phyloP scores from a whole-genome alignment of 2,329 filamentous ascomycete species.

The Alternaria rosae region DNA sequence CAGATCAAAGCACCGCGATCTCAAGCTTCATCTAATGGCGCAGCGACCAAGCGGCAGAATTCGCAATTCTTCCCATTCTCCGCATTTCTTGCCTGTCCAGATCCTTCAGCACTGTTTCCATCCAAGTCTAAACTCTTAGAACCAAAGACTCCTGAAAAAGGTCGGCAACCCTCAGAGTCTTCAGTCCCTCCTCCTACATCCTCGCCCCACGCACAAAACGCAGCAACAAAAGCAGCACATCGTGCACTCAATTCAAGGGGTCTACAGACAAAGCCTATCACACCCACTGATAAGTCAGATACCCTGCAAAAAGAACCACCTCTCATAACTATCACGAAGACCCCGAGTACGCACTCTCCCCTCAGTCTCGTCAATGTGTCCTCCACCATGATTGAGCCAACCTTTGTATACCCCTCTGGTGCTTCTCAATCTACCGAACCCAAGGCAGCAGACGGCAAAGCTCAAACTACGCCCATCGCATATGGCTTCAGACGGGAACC shows the following conservation, averaged over 20 bases:
- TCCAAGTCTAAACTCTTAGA: neutral
- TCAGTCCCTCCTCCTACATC: neutral
- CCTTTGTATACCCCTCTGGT: neutral
- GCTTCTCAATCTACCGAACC: neutral
- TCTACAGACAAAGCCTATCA: neutral
- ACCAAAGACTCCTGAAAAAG: neutral
- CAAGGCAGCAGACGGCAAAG: neutral
- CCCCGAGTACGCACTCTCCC: neutral
- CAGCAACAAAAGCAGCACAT: neutral
- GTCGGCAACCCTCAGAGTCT: neutral
- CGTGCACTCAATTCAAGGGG: neutral
- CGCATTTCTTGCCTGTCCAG: neutral
- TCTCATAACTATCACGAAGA: neutral
- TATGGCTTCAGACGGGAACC: neutral
- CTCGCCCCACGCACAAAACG: neutral
- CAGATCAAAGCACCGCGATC: neutral
- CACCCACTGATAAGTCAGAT: neutral
- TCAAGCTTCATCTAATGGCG: neutral
- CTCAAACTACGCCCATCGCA: neutral
- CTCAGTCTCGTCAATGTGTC: neutral
- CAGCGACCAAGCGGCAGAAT: neutral
- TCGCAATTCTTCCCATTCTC: neutral
- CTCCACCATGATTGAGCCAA: neutral
- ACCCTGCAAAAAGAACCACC: neutral
- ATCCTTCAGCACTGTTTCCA: neutral